Evolutionary conservation across 2,329 filamentous ascomycete species (phyloP), one percentile per base, ranked within the genome.

Genomic region (Metarhizium rileyi): DNA sequence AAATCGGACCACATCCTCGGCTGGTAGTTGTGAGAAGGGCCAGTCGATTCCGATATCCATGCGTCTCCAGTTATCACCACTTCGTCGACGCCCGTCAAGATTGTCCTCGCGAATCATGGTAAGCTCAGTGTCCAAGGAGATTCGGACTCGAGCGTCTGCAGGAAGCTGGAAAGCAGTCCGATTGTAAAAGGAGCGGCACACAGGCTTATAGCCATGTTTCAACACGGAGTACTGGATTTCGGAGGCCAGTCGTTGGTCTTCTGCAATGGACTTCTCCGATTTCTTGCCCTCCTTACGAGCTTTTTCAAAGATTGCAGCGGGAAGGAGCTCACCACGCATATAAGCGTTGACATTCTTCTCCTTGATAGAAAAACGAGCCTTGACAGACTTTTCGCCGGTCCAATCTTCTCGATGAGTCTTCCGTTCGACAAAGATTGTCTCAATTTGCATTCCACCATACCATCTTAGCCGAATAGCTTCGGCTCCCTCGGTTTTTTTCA

Each of bases 331-430:
- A 49, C 93, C 93, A 46, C 77, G 77, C 68, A 98, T 73, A 65
- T 90, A 98, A 14, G 88, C 78, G 63, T 97, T 97, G 62, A 98
- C 86, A 55, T 96, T 87, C 77, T 98, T 98, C 72, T 98, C 93
- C 73, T 98, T 97, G 56, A 93, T 76, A 8, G 87, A 78, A 63
- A 98, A 98, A 41, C 93, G 86, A 41, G 93, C 91, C 73, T 98
- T 98, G 70, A 98, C 93, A 2, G 91, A 97, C 71, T 97, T 95
- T 67, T 98, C 93, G 51, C 93, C 93, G 0, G 93, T 98, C 93
- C 93, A 98, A 66, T 98, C 93, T 68, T 98, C 93, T 36, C 93
- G 85, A 72, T 98, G 93, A 1, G 93, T 98, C 71, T 98, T 98
- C 54, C 93, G 82, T 73, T 98, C 93, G 23, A 98, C 86, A 62